These are phyloP conservation scores for Scedosporium boydii DNA, from an alignment of 2,329 filamentous ascomycete genomes.

Conservation along the genomic window DNA sequence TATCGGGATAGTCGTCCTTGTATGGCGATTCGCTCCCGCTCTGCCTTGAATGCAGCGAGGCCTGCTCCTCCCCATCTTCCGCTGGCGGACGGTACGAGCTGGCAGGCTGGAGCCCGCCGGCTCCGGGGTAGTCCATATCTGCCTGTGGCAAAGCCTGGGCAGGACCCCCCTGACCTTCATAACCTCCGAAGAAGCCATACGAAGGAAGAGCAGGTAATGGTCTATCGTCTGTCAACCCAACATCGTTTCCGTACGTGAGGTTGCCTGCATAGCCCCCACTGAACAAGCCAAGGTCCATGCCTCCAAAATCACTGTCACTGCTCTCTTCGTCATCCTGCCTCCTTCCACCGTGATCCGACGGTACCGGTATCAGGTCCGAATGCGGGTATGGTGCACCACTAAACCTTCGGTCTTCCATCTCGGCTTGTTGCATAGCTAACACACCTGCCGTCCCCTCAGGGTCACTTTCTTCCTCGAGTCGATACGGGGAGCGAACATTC, in stretches of 20 bases:
- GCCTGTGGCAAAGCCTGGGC: slow-evolving; percentile 45
- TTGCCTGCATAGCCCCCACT: slow-evolving; percentile 59
- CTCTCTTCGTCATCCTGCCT: slow-evolving; percentile 41
- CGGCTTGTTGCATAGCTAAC: slow-evolving; percentile 74
- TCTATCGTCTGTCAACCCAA: slow-evolving; percentile 33
- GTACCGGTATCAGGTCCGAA: background rate
- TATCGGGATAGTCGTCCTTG: slow-evolving; percentile 71
- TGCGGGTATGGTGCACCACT: slow-evolving; percentile 16
- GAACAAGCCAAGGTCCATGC: slow-evolving; percentile 64
- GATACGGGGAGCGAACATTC: slow-evolving; percentile 20
- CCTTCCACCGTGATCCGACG: slow-evolving; percentile 34
- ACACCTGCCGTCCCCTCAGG: slow-evolving; percentile 78
- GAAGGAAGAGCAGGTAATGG: slow-evolving; percentile 37
- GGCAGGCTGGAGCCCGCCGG: slow-evolving; percentile 65
- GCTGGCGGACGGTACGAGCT: slow-evolving; percentile 70
- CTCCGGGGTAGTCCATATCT: slow-evolving; percentile 77
- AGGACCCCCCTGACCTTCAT: slow-evolving; percentile 24
- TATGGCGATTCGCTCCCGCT: slow-evolving; percentile 57
- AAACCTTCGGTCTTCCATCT: slow-evolving; percentile 59
- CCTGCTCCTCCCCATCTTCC: slow-evolving; percentile 80
- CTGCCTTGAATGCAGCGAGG: slow-evolving; percentile 44
- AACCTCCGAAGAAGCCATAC: slow-evolving; percentile 14
- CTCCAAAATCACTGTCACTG: slow-evolving; percentile 64
- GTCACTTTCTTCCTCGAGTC: slow-evolving; percentile 65
- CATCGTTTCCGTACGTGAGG: slow-evolving; percentile 39